Evolutionary conservation across 306 rosid genomes (phyloP), one percentile per base, ranked within the genome.

Genomic region (Cicer yamashitae): DNA sequence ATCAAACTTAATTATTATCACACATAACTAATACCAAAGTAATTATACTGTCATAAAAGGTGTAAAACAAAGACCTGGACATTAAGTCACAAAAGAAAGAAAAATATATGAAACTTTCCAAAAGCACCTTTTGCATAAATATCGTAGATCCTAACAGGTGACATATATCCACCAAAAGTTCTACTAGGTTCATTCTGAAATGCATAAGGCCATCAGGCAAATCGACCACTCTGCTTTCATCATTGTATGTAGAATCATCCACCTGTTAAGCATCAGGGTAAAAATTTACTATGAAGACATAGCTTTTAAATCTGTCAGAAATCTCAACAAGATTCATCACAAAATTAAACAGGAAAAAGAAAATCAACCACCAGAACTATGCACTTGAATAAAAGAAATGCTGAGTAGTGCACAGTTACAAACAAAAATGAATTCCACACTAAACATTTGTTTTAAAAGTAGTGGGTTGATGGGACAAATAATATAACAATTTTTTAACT

Each of bases 81-180:
- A 71, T 61, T 47, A 54, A 59, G 38, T 78, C 38, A 2, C 38
- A 64, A 78, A 10, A 13, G 43, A 77, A 70, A 39, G 10, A 6
- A 13, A 39, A 74, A 44, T 22, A 74, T 53, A 79, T 12, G 20
- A 34, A 39, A 82, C 13, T 52, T 57, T 79, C 39, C 52, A 58
- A 52, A 63, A 80, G 74, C 78, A 94, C 98, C 98, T 91, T 91
- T 82, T 91, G 94, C 59, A 86, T 76, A 79, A 88, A 91, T 70
- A 79, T 76, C 52, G 93, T 51, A 76, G 98, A 88, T 79, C 93
- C 86, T 84, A 94, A 82, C 67, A 94, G 84, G 78, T 94, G 97
- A 85, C 97, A 90, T 79, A 88, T 88, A 84, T 94, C 98, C 82
- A 94, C 98, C 83, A 94, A 82, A 79, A 94, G 96, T 69, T 94